Base-by-base conservation (phyloP, 352 stramenopile genomes). In the Globisporangium barbulae region DNA sequence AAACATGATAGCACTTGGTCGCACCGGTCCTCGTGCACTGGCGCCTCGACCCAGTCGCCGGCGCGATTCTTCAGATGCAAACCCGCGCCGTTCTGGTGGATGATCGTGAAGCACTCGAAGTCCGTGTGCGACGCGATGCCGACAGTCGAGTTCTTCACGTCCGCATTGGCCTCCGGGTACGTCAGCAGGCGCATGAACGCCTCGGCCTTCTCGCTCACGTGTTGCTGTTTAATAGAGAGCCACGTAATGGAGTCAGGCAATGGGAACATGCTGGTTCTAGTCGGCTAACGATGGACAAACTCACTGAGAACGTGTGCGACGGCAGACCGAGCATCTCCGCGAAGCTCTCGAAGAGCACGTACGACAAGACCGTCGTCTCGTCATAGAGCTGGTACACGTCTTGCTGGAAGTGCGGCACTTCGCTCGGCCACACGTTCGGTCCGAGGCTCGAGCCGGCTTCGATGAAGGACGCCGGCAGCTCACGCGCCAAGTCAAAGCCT, bases 41-140 rank as follows among this genome's bases (percentile, higher is more conserved):
- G 85, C 10, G 83, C 81, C 73, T 92, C 69, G 54, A 91, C 73
- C 85, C 85, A 94, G 31, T 71, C 30, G 21, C 81, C 81, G 22
- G 78, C 70, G 53, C 80, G 82, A 48, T 80, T 83, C 22, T 76
- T 53, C 65, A 94, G 60, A 60, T 94, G 83, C 61, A 94, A 57
- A 0, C 85, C 85, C 41, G 79, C 67, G 37, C 78, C 85, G 53
- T 91, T 93, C 62, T 94, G 85, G 59, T 94, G 85, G 64, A 94
- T 91, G 61, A 93, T 83, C 28, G 83, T 94, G 48, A 94, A 93
- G 58, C 79, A 91, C 69, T 94, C 85, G 61, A 93, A 93, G 59
- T 93, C 85, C 39, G 85, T 94, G 68, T 94, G 85, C 21, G 83
- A 90, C 4, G 83, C 78, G 65, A 94, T 93, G 31, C 85, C 85